A percentile compares a stretch with the other conserved stretches of the same genome.
These are phyloP conservation scores for Kluyveromyces sp. DNA, from an alignment of 1,139 yeast species.

Conservation along the genomic window DNA sequence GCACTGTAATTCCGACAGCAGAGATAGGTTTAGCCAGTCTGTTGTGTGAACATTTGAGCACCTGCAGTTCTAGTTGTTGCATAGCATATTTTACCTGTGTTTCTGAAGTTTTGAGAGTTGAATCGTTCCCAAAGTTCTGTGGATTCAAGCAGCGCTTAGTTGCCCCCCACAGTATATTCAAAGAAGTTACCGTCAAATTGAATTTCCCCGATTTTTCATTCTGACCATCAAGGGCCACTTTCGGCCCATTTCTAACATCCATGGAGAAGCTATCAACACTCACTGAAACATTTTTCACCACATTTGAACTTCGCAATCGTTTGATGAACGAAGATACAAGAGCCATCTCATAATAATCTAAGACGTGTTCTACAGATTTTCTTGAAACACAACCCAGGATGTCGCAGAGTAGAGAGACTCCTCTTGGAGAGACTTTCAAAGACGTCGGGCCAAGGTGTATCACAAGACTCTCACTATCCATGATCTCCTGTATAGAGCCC, in stretches of 20 bases:
- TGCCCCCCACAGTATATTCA: not conserved
- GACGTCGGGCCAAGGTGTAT: conserved; percentile 44
- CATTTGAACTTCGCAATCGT: not conserved
- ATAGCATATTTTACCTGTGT: not conserved
- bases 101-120: not conserved
- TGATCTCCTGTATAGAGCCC: not conserved
- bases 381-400: conserved; percentile 13
- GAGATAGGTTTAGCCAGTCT: not conserved
- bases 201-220: not conserved
- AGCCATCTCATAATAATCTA: conserved; percentile 63
- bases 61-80: not conserved
- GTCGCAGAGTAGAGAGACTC: conserved; percentile 32
- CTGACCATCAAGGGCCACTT: not conserved
- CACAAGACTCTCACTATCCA: conserved; percentile 50
- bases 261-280: not conserved
- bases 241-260: not conserved
- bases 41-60: not conserved
- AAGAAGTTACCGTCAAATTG: not conserved
- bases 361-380: conserved; percentile 33
- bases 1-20: not conserved
- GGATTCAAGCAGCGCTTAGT: not conserved
- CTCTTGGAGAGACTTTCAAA: conserved; percentile 36
- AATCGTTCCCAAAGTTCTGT: not conserved
- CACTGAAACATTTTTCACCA: not conserved
- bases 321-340: conserved; percentile 35